Percentiles rank a stretch among this genome's conserved stretches.
phyloP scores from a whole-genome alignment of 2,329 filamentous ascomycete species.

The Aschersonia sp. region DNA sequence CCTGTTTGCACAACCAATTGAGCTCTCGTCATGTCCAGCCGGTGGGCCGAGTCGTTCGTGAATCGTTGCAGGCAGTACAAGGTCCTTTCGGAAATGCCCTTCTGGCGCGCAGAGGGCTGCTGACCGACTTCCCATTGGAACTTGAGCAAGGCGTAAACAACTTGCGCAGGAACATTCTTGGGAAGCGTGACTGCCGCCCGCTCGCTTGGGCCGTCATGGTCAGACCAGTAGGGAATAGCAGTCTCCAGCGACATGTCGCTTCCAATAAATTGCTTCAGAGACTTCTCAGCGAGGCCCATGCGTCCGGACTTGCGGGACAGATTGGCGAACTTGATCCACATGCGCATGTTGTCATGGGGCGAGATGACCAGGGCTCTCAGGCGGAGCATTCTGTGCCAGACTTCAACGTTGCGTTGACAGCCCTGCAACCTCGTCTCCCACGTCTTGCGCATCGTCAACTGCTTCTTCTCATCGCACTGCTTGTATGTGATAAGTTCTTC shows the following conservation, averaged over 20 bases:
- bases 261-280: conserved; percentile 77
- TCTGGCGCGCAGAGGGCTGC: conserved; percentile 27
- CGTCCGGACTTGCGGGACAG: conserved; percentile 92
- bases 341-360: conserved; percentile 87
- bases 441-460: conserved; percentile 78
- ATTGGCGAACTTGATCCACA: conserved; percentile 99
- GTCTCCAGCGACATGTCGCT: conserved; percentile 48
- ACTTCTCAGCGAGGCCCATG: conserved; percentile 90
- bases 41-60: conserved; percentile 42
- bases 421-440: conserved; percentile 94
- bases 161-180: conserved; percentile 51
- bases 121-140: conserved; percentile 87
- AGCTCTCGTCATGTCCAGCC: conserved; percentile 36
- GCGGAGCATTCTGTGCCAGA: conserved; percentile 97
- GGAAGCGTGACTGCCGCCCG: conserved; percentile 8
- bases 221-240: conserved; percentile 45
- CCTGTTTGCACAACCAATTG: conserved; percentile 33
- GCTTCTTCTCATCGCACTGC: conserved; percentile 78
- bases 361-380: conserved; percentile 84
- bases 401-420: conserved; percentile 92
- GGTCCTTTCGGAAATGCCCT: conserved; percentile 36
- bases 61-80: conserved; percentile 46
- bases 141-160: conserved; percentile 94
- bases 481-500: conserved; percentile 98
- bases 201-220: conserved; percentile 12